phyloP scores from a whole-genome alignment of 202 grass and related monocot species.

The Elaeis oleifera region DNA sequence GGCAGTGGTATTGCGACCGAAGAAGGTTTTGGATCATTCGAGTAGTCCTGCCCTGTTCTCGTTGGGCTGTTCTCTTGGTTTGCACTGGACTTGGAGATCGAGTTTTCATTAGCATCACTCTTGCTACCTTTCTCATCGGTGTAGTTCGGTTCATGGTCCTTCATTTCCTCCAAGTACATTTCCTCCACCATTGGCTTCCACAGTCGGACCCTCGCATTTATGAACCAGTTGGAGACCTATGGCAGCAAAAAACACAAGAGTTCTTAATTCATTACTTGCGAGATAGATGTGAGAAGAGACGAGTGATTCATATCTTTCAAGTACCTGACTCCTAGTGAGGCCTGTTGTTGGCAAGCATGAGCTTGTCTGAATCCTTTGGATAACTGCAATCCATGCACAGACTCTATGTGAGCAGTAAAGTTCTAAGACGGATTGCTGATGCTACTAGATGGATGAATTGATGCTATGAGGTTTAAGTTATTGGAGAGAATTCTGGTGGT shows the following conservation, averaged over 20 bases:
- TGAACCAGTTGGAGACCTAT: slow-evolving; percentile 99
- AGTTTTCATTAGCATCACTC: slow-evolving; percentile 31
- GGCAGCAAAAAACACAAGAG: too few species aligned
- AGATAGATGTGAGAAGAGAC: too few species aligned
- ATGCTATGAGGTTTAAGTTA: background rate
- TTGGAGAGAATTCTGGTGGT: background rate
- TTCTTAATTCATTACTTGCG: too few species aligned
- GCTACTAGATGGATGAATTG: too few species aligned
- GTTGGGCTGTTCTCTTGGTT: slow-evolving; percentile 7
- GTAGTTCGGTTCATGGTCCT: slow-evolving; percentile 38
- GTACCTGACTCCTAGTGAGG: slow-evolving; percentile 90
- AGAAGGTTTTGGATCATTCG: background rate
- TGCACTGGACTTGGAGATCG: background rate
- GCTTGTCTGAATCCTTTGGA: slow-evolving; percentile 98
- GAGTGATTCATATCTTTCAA: background rate
- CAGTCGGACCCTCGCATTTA: slow-evolving; percentile 88
- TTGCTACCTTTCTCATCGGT: slow-evolving; percentile 32
- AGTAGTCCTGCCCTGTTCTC: background rate
- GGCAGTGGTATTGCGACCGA: slow-evolving; percentile 5
- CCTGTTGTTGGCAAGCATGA: slow-evolving; percentile 99
- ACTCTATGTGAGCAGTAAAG: background rate
- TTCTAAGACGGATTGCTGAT: too few species aligned
- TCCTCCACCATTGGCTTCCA: slow-evolving; percentile 99
- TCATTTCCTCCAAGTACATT: slow-evolving; percentile 95
- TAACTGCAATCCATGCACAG: slow-evolving; percentile 44